Base-by-base conservation (phyloP, 805 yeast genomes). In the Metschnikowia anglica region DNA sequence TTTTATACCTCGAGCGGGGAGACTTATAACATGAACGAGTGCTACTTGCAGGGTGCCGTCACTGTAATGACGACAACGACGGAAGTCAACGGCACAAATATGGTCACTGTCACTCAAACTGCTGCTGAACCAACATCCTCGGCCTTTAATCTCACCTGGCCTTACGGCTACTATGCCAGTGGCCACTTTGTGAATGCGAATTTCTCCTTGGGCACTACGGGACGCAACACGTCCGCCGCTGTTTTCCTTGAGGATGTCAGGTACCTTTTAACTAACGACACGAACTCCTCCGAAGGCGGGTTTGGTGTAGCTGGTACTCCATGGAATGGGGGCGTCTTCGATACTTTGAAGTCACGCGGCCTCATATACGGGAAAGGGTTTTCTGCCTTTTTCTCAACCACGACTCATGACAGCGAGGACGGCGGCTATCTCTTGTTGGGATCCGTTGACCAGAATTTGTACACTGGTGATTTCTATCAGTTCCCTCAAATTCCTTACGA, bases 401-500 rank as follows among this genome's bases (percentile, higher is more conserved):
- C 54, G 39, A 34, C 39, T 25, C 24, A 50, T 4, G 39, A 43
- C 34, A 21, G 18, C 23, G 41, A 44, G 10, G 49, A 53, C 5
- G 43, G 49, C n/a, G 73, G 70, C 12, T 59, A 60, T 39, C 48
- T 84, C 10, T 56, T 81, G 6, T 65, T 83, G 2, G 90, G 93
- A 9, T 80, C 77, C 3, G 76, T 84, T 3, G 79, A 81, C 53
- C 62, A 68, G 8, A 59, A 64, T 21, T 66, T 70, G 35, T 76
- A 59, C 46, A 51, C 52, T 5, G 85, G 81, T 1, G 66, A 71
- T 24, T 58, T 83, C 12, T 73, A 71, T 19, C 59, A 63, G 31
- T 83, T 73, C 51, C 71, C 76, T 29, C 73, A 74, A 52, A 56
- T 82, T 2, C 78, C 84, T 2, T 51, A 49, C 39, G 44, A 32